phyloP scores from a whole-genome alignment of 441 rosid species.

The Arabidopsis hybrid region DNA sequence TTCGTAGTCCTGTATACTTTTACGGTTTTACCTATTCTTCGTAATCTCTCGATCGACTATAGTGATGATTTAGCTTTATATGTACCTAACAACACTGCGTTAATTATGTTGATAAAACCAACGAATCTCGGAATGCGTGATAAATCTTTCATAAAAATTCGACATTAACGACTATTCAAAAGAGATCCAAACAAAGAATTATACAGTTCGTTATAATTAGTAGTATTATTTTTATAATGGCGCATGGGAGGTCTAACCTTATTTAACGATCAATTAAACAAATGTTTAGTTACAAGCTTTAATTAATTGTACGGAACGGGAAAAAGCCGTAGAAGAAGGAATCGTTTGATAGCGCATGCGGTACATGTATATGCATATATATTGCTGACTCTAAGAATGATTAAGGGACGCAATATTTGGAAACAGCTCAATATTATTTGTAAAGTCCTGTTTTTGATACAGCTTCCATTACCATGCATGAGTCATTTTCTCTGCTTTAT shows the following conservation, averaged over 20 bases:
- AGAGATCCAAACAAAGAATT: slow-evolving; percentile 14
- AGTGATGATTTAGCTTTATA: too few species aligned
- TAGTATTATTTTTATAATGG: too few species aligned
- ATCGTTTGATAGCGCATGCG: slow-evolving; percentile 45
- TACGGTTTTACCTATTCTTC: too few species aligned
- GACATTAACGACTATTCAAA: slow-evolving; percentile 27
- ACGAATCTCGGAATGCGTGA: slow-evolving; percentile 11
- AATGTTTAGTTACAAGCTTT: slow-evolving; percentile 32
- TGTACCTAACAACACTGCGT: too few species aligned
- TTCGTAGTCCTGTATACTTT: too few species aligned
- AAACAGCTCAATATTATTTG: slow-evolving; percentile 43
- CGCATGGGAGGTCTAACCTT: slow-evolving; percentile 24
- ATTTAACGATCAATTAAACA: neutral
- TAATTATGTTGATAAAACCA: neutral
- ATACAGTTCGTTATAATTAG: neutral
- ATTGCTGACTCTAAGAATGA: slow-evolving; percentile 39
- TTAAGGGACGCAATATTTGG: slow-evolving; percentile 40
- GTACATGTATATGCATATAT: neutral
- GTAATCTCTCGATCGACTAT: too few species aligned
- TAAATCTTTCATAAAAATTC: slow-evolving; percentile 19
- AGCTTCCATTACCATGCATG: slow-evolving; percentile 37
- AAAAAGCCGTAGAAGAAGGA: slow-evolving; percentile 45
- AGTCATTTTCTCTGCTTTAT: slow-evolving; percentile 33
- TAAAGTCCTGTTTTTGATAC: slow-evolving; percentile 23
- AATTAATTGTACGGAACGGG: slow-evolving; percentile 40